Evolutionary conservation across 2,329 filamentous ascomycete species (phyloP), one percentile per base, ranked within the genome.

Genomic region (Scedosporium boydii): DNA sequence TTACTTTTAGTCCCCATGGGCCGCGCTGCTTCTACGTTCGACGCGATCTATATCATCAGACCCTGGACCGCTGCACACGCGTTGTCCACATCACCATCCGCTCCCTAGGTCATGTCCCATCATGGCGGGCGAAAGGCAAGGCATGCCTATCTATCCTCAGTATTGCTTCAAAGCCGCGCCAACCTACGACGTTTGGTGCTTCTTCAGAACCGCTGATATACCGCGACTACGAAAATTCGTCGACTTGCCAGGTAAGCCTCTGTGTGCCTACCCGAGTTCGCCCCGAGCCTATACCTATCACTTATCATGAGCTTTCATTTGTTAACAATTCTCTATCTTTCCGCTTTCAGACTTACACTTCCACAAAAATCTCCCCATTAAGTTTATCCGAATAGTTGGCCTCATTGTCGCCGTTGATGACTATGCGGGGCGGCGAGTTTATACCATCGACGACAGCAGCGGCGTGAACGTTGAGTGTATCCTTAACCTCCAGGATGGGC

Each of bases 361-460:
- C 73, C 80, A 86, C 75, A 74, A 80, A 59, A 93, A 92, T 72
- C 85, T 93, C 67, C 90, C 90, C 0, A 85, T 93, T 67, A 85
- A 86, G 80, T 93, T 87, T 83, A 83, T 90, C 61, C 86, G 87
- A 65, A 73, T 93, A 38, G 81, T 86, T 6, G 90, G 90, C 34
- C 73, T 91, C 7, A 80, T 93, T 23, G 86, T 92, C 62, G 83
- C 82, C 12, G 74, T 85, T 42, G 80, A 85, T 65, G 78, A 85
- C 23, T 81, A 77, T 62, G 65, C 68, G 42, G 73, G 73, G 42
- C 76, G 76, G 42, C 77, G 75, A 55, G 73, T 82, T 48, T 85
- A 81, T 67, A 86, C 80, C 1, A 71, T 89, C n/a, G 86, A 89
- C 67, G 86, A 89, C 71, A 83, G 85, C 70, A 87, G 82, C 66